phyloP scores from a whole-genome alignment of 352 stramenopile species.

The Aphanomyces stellatus region DNA sequence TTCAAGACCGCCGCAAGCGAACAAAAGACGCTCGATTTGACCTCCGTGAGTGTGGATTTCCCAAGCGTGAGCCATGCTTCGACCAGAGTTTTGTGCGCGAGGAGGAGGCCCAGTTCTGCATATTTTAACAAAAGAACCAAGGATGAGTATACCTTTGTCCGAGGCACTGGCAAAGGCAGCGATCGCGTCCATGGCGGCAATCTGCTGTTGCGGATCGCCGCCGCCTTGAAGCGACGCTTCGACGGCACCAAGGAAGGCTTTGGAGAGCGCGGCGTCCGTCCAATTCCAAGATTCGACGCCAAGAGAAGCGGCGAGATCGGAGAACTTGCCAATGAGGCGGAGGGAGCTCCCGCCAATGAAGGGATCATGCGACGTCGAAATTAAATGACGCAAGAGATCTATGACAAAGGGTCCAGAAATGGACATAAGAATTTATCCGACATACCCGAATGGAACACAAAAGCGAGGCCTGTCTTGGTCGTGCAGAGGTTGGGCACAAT shows the following conservation, averaged over 20 bases:
- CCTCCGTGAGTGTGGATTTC: slow-evolving; percentile 49
- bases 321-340: slow-evolving; percentile 71
- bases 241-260: slow-evolving; percentile 68
- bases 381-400: slow-evolving; percentile 9
- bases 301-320: slow-evolving; percentile 48
- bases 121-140: background rate
- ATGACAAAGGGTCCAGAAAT: background rate
- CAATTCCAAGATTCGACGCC: slow-evolving; percentile 71
- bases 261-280: slow-evolving; percentile 57
- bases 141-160: slow-evolving; percentile 45
- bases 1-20: slow-evolving; percentile 50
- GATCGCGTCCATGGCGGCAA: slow-evolving; percentile 77
- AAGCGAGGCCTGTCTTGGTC: slow-evolving; percentile 47
- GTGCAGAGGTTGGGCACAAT: slow-evolving; percentile 61
- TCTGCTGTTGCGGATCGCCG: slow-evolving; percentile 53
- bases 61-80: slow-evolving; percentile 47
- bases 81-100: slow-evolving; percentile 62
- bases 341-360: slow-evolving; percentile 70
- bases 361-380: slow-evolving; percentile 34
- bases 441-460: slow-evolving; percentile 76
- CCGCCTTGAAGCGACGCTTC: slow-evolving; percentile 62
- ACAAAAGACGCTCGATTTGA: slow-evolving; percentile 73
- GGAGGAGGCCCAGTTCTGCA: slow-evolving; percentile 54
- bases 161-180: slow-evolving; percentile 70
- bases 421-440: background rate